These are phyloP conservation scores for Holtermannia corniformis DNA, from an alignment of 768 basidiomycete species.

Conservation along the genomic window DNA sequence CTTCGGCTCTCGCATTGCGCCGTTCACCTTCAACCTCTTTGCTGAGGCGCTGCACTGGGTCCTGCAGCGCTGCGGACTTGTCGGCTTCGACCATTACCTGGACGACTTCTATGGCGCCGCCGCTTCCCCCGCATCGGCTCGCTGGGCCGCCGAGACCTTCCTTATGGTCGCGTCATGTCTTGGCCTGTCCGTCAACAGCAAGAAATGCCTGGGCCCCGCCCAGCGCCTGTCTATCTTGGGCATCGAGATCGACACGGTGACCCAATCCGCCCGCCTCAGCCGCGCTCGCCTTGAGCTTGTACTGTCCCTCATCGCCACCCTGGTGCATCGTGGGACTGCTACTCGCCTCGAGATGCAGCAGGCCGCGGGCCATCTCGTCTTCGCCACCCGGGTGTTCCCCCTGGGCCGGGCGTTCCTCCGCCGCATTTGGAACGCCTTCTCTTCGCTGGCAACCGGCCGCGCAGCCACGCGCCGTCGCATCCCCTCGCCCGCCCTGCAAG, in stretches of 20 bases:
- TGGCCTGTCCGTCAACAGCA: background rate
- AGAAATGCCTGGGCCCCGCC: background rate
- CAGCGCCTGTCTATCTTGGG: slow-evolving; percentile 1
- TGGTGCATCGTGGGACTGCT: background rate
- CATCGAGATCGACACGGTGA: no score
- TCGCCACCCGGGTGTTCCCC: no score
- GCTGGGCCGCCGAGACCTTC: no score
- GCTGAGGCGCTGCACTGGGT: no score
- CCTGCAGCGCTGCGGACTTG: background rate
- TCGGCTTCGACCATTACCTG: background rate
- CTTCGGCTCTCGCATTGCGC: no score
- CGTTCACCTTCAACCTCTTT: no score
- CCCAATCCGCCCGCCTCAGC: background rate
- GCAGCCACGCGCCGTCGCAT: slow-evolving; percentile 24
- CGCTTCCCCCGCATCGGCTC: no score
- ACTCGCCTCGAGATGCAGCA: slow-evolving; percentile 38
- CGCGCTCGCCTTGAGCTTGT: background rate
- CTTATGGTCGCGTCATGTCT: background rate
- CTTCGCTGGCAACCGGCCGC: slow-evolving; percentile 33
- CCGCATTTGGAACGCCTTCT: no score
- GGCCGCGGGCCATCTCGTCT: no score
- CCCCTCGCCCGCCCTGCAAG: slow-evolving; percentile 15
- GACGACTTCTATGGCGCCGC: slow-evolving; percentile 4
- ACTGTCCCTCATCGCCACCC: background rate
- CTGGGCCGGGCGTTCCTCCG: no score